Conservation (phyloP, 805 yeast species). For the Yarrowia bubula region DNA sequence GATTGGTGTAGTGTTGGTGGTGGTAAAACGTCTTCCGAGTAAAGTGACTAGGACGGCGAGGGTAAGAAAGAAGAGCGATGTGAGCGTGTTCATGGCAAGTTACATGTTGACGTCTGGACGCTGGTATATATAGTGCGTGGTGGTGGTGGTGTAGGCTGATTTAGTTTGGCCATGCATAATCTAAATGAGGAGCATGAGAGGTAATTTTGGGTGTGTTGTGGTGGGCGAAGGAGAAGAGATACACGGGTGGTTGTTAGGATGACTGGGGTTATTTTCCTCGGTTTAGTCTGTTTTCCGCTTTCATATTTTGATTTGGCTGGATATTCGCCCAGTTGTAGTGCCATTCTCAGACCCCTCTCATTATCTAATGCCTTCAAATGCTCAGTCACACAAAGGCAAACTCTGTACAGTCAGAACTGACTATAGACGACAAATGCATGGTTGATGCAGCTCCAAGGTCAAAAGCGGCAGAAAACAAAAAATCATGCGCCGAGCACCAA, state of each 20-base stretch:
- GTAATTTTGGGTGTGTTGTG: background rate
- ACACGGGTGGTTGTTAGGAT: background rate
- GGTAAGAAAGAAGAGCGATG: slow-evolving; percentile 7
- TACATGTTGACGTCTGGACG: background rate
- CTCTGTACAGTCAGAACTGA: background rate
- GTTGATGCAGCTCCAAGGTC: too few relatives aligned
- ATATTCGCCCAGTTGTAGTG: background rate
- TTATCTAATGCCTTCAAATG: slow-evolving; percentile 10
- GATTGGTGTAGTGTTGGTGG: background rate
- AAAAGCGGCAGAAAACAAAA: background rate
- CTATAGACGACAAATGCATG: background rate
- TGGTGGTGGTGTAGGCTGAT: too few relatives aligned
- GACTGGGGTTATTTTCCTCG: background rate
- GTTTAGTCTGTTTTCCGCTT: background rate
- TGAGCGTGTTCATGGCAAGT: background rate
- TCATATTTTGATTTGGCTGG: background rate
- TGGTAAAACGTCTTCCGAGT: background rate
- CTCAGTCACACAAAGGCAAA: slow-evolving; percentile 5
- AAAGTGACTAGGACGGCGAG: slow-evolving; percentile 1
- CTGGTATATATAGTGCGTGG: background rate
- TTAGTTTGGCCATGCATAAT: background rate
- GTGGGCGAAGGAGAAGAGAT: background rate
- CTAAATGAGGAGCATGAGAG: background rate
- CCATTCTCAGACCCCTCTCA: background rate
- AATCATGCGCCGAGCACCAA: background rate